Base-by-base conservation (phyloP, 371 early-diverging fungal genomes). In the Mucor indicus region DNA sequence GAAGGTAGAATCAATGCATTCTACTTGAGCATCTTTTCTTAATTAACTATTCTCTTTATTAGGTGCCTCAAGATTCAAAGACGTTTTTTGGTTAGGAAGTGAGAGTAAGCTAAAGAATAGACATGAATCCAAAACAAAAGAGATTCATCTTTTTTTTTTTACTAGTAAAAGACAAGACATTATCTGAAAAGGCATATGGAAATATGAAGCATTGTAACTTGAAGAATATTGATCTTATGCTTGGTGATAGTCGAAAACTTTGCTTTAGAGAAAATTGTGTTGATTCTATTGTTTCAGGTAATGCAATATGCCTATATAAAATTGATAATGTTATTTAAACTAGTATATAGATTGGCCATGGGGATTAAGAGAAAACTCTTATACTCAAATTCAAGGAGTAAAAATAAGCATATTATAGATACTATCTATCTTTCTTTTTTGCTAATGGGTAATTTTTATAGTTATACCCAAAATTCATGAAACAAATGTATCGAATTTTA, bases 391-490 rank as follows among this genome's bases (percentile, higher is more conserved):
- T 25, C 62, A 66, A 57, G 64, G 58, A 52, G 73, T 72, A 57
- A 50, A 20, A 35, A 29, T 21, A 35, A 31, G 15, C 16, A 22
- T 15, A 13, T 35, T 38, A 20, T 13, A 32, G 17, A 30, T 20
- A 15, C 17, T 31, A 23, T 2, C 2, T 37, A 3, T 7, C 2
- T 8, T 6, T 38, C 12, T 20, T 37, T 16, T n/a, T 6, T n/a
- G 8, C 31, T 13, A 8, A 2, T 22, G 15, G 16, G 19, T 42
- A 10, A 21, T 20, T 50, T 32, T 29, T 22, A 30, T 44, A 72
- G 73, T 47, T 75, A 1, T 75, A 75, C 48, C 75, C 75, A 1
- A 65, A 62, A 44, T 68, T 75, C 24, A 59, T 75, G 46, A 56
- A 58, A 16, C 55, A 70, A 35, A 64, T 75, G 50, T 40, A 50